Base-by-base conservation (phyloP, 2,329 filamentous ascomycete genomes). In the Tolypocladium pustulatum region DNA sequence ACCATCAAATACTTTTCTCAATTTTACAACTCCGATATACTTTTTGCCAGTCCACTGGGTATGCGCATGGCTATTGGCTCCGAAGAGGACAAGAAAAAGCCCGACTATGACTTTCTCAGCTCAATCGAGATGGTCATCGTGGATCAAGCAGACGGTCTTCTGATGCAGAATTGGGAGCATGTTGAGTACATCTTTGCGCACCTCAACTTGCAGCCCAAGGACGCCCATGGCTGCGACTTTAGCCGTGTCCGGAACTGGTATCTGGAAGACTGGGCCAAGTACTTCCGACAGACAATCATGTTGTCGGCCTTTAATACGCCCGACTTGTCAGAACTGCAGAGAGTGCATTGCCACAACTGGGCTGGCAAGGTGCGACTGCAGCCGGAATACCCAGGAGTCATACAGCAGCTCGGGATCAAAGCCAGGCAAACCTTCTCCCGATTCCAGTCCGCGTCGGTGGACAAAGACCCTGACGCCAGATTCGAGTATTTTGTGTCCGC, bases 111-210 rank as follows among this genome's bases (percentile, higher is more conserved):
- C 72, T 99, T 96, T 70, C 80, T 99, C 17, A 93, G 89, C 59
- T 97, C 93, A 1, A 90, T 99, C 66, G 94, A 99, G 73, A 74
- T 99, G 56, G 86, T 94, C 37, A 80, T 97, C 54, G 81, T 96
- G 61, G 94, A 99, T 71, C 92, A 97, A 73, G 88, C 91, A 15
- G 92, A 97, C 72, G 91, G 91, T 0, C 82, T 97, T 49, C 83
- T 96, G 10, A 97, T 97, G 91, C 94, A 99, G 72, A 97, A 96
- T 71, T 97, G 93, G 92, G 91, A 97, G 68, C 93, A 99, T 69
- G 84, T 97, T 61, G 90, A 95, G 71, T 90, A 89, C 70, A 89
- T 97, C 66, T 92, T 97, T 68, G 86, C 90, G 62, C 90, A 96
- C 71, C 82, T 99, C 62, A 99, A 99, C 71, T 80, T 89, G 27